Evolutionary conservation across 192 early-diverging fungal species (phyloP), one percentile per base, ranked within the genome.

Genomic region (Diversispora eburnea): DNA sequence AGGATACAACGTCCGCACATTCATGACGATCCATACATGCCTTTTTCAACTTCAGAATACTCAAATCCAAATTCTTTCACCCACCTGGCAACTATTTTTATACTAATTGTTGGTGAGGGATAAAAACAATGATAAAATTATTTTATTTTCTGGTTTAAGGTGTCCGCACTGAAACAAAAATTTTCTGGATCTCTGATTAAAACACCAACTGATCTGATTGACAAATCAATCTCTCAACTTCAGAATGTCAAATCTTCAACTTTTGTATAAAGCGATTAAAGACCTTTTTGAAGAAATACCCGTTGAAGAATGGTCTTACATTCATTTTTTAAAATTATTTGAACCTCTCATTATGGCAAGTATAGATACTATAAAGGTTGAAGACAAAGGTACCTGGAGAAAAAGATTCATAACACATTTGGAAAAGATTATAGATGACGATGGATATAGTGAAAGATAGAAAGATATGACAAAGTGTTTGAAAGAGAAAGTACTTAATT

Each of bases 261-360:
- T 10, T 19, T 45, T 65, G 42, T 45, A 65, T 65, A 58, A 58
- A 58, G 57, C 57, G 3, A 58, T 58, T 22, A 65, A 41, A 65
- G 42, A 65, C 46, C 45, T 45, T 20, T 65, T 65, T 65, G 63
- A 65, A 4, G 39, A 65, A 19, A 65, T 41, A 48, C 46, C 63
- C 20, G 63, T 65, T 65, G 63, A 65, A 65, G 63, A 65, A 65
- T 65, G 33, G 63, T 65, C 63, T 3, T 65, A 65, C 19, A 42
- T 45, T 48, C 10, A 65, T 10, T 65, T 65, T 65, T 65, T 65
- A 65, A 41, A 65, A 41, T 42, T 12, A 47, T 65, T 65, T 65
- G 20, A 65, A 20, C 46, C 63, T 15, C 2, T 65, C 46, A 65
- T 65, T 65, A 65, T 65, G 63, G 10, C 63, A 65, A 65, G 45